phyloP scores from a whole-genome alignment of 257 asterid species.

The Nicotiana tomentosiformis region DNA sequence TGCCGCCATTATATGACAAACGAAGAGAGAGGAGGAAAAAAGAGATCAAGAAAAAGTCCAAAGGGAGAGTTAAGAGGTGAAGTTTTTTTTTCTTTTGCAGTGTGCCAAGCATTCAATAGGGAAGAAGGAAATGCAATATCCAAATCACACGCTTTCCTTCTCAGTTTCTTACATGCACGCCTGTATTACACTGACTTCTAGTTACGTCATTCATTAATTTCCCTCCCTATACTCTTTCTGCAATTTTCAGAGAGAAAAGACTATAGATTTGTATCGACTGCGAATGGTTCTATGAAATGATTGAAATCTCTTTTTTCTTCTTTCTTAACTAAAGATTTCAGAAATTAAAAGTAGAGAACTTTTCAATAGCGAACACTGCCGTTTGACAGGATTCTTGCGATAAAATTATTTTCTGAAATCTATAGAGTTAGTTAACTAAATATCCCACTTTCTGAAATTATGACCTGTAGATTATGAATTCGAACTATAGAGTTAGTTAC shows the following conservation, averaged over 20 bases:
- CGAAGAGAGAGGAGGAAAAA: background rate
- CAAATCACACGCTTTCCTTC: conserved; percentile 31
- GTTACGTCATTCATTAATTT: background rate
- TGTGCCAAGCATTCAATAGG: background rate
- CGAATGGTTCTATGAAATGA: no score
- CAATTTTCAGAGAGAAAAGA: no score
- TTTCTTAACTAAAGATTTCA: no score
- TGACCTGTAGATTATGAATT: no score
- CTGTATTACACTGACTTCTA: conserved; percentile 14
- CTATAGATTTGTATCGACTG: no score
- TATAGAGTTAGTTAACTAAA: no score
- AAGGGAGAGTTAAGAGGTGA: conserved; percentile 13
- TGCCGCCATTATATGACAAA: background rate
- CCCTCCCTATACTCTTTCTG: background rate
- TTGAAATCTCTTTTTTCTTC: no score
- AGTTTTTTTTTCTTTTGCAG: background rate
- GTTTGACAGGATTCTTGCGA: no score
- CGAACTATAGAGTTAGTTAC: accelerated
- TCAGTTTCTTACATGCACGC: conserved; percentile 37
- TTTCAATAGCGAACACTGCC: no score
- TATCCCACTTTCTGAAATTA: no score
- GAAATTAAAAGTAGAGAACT: no score
- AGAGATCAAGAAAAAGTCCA: background rate
- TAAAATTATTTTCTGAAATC: no score
- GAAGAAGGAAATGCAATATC: conserved; percentile 20